Base-by-base conservation (phyloP, 805 yeast genomes). In the Candida vartiovaarae region DNA sequence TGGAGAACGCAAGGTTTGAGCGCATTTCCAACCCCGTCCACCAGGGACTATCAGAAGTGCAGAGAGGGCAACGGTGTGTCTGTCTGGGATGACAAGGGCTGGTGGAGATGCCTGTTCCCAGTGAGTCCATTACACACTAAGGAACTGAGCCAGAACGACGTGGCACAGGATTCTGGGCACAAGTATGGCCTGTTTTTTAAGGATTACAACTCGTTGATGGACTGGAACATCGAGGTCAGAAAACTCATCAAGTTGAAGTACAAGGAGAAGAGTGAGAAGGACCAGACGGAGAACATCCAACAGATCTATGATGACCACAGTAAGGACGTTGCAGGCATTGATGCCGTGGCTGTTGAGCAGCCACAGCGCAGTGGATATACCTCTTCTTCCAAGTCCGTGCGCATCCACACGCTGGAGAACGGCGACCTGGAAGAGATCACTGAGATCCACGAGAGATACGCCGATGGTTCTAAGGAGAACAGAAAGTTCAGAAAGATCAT, bases 81-180 rank as follows among this genome's bases (percentile, higher is more conserved):
- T 0, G 80, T 79, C 9, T 91, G 97, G 96, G 95, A 88, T 58
- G 65, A 76, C 32, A 70, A 74, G 24, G 98, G 97, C 0, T 75
- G 80, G 61, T 91, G 97, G 97, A 76, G 90, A 57, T 91, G 98
- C 64, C 66, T 91, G 38, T 83, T 90, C 62, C 95, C 96, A 9
- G 64, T 62, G 39, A 66, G 61, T 48, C 50, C 54, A 41, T 51
- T 51, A 55, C 61, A 57, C 45, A 53, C 63, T 4, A 57, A 57
- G 23, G 60, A 60, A 10, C 56, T 72, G 23, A 55, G 81, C 28
- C 76, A 71, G 51, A 88, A 83, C 53, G 85, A 81, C 52, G 76
- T 82, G 27, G 71, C 72, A 48, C 58, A 62, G 28, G 67, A 67
- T 38, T 48, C 46, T 2, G 57, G 62, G 11, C 76, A 80, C 38